Conservation (phyloP, 495 filamentous ascomycete genomes). For the Aspergillus taichungensis region DNA sequence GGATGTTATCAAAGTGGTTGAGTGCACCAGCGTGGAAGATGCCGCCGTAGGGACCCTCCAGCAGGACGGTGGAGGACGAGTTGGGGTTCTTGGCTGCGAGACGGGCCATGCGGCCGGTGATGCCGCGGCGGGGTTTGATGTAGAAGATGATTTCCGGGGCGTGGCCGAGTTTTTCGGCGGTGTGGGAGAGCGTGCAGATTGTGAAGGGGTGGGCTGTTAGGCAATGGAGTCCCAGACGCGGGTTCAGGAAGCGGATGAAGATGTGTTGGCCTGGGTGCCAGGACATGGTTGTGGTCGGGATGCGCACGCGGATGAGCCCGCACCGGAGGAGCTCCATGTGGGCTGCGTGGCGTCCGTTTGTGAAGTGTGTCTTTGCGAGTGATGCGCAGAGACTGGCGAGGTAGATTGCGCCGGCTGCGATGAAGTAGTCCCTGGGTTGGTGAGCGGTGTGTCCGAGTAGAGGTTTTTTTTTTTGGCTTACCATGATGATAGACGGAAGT, state of each 20-base stretch:
- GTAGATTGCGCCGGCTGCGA: slow-evolving; percentile 45
- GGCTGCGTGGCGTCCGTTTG: slow-evolving; percentile 39
- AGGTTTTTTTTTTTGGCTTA: slow-evolving; percentile 8
- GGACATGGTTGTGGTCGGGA: slow-evolving; percentile 34
- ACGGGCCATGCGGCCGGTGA: slow-evolving; percentile 33
- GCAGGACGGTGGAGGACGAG: slow-evolving; percentile 21
- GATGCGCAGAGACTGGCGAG: slow-evolving; percentile 30
- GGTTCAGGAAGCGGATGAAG: slow-evolving; percentile 39
- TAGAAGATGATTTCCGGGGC: slow-evolving; percentile 33
- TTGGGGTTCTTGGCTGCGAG: slow-evolving; percentile 22
- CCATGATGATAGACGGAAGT: slow-evolving; percentile 48
- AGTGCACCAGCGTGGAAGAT: slow-evolving; percentile 15
- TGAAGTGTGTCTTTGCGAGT: slow-evolving; percentile 35
- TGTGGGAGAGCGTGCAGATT: slow-evolving; percentile 32
- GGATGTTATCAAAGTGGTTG: slow-evolving; percentile 22
- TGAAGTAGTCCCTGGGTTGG: slow-evolving; percentile 47
- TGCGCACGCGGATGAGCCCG: slow-evolving; percentile 33
- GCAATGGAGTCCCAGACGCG: slow-evolving; percentile 24
- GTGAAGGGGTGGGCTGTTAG: slow-evolving; percentile 46
- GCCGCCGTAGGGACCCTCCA: slow-evolving; percentile 47
- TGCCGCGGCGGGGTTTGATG: slow-evolving; percentile 30
- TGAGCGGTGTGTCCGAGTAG: slow-evolving; percentile 1
- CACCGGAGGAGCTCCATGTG: slow-evolving; percentile 32
- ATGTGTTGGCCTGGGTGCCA: slow-evolving; percentile 45
- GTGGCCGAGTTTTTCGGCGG: slow-evolving; percentile 10